Evolutionary conservation across 768 basidiomycete species (phyloP).

Genomic region (Termitomyces titanicus): DNA sequence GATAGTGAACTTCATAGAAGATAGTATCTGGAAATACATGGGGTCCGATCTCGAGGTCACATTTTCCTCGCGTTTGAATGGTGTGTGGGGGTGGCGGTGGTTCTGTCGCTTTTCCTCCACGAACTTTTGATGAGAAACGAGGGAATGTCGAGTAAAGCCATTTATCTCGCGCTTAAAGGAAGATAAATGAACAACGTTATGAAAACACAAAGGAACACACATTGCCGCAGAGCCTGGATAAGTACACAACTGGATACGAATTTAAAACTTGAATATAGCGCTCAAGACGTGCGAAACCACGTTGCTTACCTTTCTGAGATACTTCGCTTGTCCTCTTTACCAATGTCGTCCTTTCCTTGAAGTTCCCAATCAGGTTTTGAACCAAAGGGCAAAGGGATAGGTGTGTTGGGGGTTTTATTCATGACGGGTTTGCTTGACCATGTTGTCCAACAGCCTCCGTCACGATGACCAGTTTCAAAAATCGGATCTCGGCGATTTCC

Average conservation of each 20-base stretch:
- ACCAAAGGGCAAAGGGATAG: slow-evolving; percentile 50
- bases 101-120: slow-evolving; percentile 51
- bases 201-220: slow-evolving; percentile 30
- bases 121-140: slow-evolving; percentile 65
- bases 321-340: slow-evolving; percentile 38
- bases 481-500: slow-evolving; percentile 10
- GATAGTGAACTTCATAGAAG: slow-evolving; percentile 73
- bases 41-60: slow-evolving; percentile 72
- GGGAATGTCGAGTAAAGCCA: slow-evolving; percentile 69
- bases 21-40: slow-evolving; percentile 66
- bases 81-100: slow-evolving; percentile 62
- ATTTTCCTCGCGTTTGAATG: slow-evolving; percentile 61
- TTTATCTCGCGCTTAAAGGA: slow-evolving; percentile 56
- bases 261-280: slow-evolving; percentile 1
- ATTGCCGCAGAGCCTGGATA: slow-evolving; percentile 68
- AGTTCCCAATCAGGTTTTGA: slow-evolving; percentile 59
- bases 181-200: slow-evolving; percentile 8
- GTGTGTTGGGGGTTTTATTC: slow-evolving; percentile 12
- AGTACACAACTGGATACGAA: slow-evolving; percentile 48
- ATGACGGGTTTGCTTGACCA: slow-evolving; percentile 13
- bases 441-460: slow-evolving; percentile 14
- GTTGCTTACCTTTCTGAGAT: slow-evolving; percentile 53
- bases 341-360: slow-evolving; percentile 36
- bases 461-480: background rate
- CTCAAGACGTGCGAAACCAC: background rate